Evolutionary conservation across 73 alveolate species (phyloP).

Genomic region (Paramecium pentaurelia): DNA sequence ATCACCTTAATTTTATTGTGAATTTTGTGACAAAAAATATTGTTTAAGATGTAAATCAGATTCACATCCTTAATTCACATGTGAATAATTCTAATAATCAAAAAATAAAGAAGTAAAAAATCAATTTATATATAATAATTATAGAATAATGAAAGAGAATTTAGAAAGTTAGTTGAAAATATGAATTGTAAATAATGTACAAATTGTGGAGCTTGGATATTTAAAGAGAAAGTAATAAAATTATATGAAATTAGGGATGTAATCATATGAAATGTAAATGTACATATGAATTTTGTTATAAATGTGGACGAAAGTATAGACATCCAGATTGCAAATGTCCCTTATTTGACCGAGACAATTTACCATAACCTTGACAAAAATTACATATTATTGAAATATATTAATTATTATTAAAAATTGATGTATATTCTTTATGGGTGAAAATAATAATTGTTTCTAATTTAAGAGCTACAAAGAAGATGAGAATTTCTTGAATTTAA

Average conservation of each 20-base stretch:
- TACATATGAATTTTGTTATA: not conserved
- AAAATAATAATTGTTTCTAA: not conserved
- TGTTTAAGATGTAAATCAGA: slow-evolving; percentile 63
- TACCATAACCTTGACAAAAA: not conserved
- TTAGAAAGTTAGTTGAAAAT: slow-evolving; percentile 23
- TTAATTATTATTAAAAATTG: not conserved
- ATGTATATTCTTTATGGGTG: not conserved
- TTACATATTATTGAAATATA: not conserved
- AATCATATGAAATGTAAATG: slow-evolving; percentile 34
- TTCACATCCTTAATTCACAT: slow-evolving; percentile 49
- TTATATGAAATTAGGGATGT: not conserved
- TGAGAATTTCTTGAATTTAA: not conserved
- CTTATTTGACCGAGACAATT: not conserved
- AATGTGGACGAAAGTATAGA: slow-evolving; percentile 22
- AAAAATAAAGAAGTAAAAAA: slow-evolving; percentile 32
- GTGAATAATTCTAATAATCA: slow-evolving; percentile 47
- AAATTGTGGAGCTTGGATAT: slow-evolving; percentile 61
- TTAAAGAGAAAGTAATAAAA: slow-evolving; percentile 34
- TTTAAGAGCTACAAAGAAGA: not conserved
- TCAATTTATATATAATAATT: not conserved
- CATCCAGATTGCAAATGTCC: slow-evolving; percentile 40
- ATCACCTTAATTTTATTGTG: slow-evolving; percentile 26
- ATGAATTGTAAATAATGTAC: slow-evolving; percentile 56
- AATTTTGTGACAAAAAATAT: slow-evolving; percentile 40
- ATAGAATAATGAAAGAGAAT: slow-evolving; percentile 40